These are phyloP conservation scores for Boletus rubropictus DNA, from an alignment of 768 basidiomycete species.

Conservation along the genomic window DNA sequence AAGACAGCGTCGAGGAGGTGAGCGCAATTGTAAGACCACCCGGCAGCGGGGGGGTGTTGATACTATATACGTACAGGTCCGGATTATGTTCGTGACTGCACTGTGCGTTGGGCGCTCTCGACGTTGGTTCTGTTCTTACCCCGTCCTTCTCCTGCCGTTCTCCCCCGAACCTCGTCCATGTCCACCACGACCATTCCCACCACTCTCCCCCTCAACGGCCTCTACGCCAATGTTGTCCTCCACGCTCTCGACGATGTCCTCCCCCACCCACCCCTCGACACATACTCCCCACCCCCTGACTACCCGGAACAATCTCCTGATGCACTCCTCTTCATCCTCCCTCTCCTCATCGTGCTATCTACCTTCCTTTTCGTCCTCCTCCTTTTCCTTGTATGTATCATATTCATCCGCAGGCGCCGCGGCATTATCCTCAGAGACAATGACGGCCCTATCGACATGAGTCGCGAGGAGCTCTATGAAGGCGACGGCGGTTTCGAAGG, in stretches of 20 bases:
- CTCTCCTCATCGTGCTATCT: slow-evolving; percentile 88
- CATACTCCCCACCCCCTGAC: slow-evolving; percentile 8
- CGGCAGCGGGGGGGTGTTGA: slow-evolving; percentile 5
- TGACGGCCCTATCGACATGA: slow-evolving; percentile 92
- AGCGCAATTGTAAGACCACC: slow-evolving; percentile 7
- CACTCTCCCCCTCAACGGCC: neutral
- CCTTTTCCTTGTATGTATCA: slow-evolving; percentile 83
- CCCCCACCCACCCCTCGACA: slow-evolving; percentile 3
- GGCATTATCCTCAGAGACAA: slow-evolving; percentile 77
- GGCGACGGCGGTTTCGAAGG: slow-evolving; percentile 92
- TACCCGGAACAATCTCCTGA: slow-evolving; percentile 38
- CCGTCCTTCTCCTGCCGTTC: neutral
- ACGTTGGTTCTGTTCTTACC: neutral
- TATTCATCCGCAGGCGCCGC: slow-evolving; percentile 73
- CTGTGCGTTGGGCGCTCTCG: neutral
- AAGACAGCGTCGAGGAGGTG: slow-evolving; percentile 1
- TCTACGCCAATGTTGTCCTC: slow-evolving; percentile 5
- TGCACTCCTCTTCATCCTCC: slow-evolving; percentile 81
- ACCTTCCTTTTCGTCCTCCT: slow-evolving; percentile 91
- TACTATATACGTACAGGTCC: slow-evolving; percentile 9
- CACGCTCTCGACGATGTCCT: slow-evolving; percentile 3
- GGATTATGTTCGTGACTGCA: slow-evolving; percentile 15
- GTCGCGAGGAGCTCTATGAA: slow-evolving; percentile 81
- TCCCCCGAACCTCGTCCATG: neutral
- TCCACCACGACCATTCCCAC: slow-evolving; percentile 7